Evolutionary conservation across 2,329 filamentous ascomycete species (phyloP).

Genomic region (Penicillium glabrum): DNA sequence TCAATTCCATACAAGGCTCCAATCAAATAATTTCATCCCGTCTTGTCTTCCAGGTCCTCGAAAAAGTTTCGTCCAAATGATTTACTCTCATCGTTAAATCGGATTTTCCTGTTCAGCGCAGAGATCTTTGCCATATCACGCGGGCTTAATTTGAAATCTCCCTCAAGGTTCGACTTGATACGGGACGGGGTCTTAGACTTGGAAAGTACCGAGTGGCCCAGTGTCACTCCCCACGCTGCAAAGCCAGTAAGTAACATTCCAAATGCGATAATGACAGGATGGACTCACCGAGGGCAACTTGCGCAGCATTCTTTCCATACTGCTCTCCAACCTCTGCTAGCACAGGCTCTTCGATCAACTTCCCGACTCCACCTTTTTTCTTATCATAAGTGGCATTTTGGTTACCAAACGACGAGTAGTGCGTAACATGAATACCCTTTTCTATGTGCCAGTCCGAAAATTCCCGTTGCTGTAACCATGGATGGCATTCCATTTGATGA

Average conservation of each 20-base stretch:
- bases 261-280: neutral
- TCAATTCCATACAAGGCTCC: neutral
- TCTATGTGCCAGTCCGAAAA: conserved; percentile 52
- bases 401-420: conserved; percentile 58
- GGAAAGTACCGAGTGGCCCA: conserved; percentile 53
- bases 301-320: conserved; percentile 52
- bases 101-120: conserved; percentile 58
- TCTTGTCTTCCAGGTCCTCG: conserved; percentile 58
- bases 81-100: conserved; percentile 61
- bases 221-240: conserved; percentile 54
- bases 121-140: conserved; percentile 60
- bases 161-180: conserved; percentile 46
- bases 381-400: conserved; percentile 51
- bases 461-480: conserved; percentile 51
- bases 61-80: conserved; percentile 62
- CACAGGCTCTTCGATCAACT: conserved; percentile 53
- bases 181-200: conserved; percentile 51
- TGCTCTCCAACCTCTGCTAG: conserved; percentile 54
- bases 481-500: conserved; percentile 55
- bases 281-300: conserved; percentile 49
- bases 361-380: conserved; percentile 42
- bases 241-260: conserved; percentile 1
- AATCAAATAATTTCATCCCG: neutral
- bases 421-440: conserved; percentile 54
- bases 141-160: conserved; percentile 58